phyloP scores from a whole-genome alignment of 2,329 filamentous ascomycete genomes.

The Bipolaris sorokiniana region DNA sequence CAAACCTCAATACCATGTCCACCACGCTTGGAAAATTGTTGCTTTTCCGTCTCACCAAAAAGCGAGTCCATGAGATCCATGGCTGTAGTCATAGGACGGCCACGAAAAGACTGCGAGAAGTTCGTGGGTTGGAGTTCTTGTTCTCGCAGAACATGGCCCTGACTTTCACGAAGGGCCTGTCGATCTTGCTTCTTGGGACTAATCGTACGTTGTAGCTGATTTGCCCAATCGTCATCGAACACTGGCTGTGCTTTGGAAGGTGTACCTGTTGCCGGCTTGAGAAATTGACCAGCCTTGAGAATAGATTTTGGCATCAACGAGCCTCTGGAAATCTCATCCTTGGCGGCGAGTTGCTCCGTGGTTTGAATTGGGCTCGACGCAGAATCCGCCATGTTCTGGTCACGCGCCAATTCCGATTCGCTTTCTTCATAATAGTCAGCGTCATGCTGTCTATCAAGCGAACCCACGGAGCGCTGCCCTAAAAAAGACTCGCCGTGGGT shows the following conservation, averaged over 20 bases:
- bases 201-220: conserved; percentile 91
- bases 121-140: conserved; percentile 46
- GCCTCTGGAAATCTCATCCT: conserved; percentile 39
- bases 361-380: conserved; percentile 75
- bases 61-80: conserved; percentile 97
- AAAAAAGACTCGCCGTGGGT: conserved; percentile 76
- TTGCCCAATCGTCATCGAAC: conserved; percentile 85
- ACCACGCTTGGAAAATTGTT: conserved; percentile 58
- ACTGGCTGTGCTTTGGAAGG: conserved; percentile 60
- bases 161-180: conserved; percentile 70
- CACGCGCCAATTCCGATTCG: conserved; percentile 75
- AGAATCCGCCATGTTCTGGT: conserved; percentile 78
- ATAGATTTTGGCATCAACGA: conserved; percentile 56
- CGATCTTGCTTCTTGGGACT: conserved; percentile 93
- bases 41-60: conserved; percentile 69
- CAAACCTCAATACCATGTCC: conserved; percentile 86
- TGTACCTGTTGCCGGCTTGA: conserved; percentile 52
- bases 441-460: conserved; percentile 65
- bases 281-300: conserved; percentile 51
- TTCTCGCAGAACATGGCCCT: conserved; percentile 63
- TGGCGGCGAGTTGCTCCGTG: conserved; percentile 69
- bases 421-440: conserved; percentile 66
- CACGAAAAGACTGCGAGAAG: conserved; percentile 39
- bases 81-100: conserved; percentile 77
- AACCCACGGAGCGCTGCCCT: conserved; percentile 88